Percentiles rank a stretch among this genome's conserved stretches.
Evolutionary conservation across 352 stramenopile genomes (phyloP).

Genomic region (Phytopythium oedochilum): DNA sequence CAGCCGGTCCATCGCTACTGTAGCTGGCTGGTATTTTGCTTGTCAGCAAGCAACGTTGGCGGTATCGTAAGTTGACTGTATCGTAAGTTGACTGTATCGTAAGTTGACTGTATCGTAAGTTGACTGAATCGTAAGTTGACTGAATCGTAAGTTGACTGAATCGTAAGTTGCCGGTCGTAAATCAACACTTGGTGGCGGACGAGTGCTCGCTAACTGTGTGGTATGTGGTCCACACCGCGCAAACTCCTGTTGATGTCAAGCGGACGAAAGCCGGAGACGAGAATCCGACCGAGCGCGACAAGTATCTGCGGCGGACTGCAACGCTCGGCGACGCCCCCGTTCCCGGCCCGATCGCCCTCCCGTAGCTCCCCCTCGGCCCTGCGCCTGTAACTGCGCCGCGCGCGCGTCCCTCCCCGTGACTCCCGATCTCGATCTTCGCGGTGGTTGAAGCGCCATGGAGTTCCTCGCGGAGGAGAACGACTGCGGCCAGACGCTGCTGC

Average conservation of each 20-base stretch:
- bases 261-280: not conserved
- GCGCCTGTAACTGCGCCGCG: not conserved
- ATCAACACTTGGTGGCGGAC: no score
- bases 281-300: not conserved
- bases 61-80: no score
- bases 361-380: not conserved
- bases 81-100: no score
- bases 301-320: no score
- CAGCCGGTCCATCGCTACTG: not conserved
- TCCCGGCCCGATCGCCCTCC: not conserved
- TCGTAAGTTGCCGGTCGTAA: no score
- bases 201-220: not conserved
- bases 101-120: no score
- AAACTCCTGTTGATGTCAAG: conserved; percentile 1
- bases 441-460: conserved; percentile 43
- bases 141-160: no score
- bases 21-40: no score
- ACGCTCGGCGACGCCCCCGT: no score
- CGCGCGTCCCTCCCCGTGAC: not conserved
- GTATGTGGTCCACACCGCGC: not conserved
- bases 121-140: no score
- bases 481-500: conserved; percentile 93
- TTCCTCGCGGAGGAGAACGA: conserved; percentile 91
- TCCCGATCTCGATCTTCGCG: not conserved
- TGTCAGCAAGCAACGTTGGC: not conserved